Base-by-base conservation (phyloP, 1,139 yeast species). In the Meyerozyma carpophila region DNA sequence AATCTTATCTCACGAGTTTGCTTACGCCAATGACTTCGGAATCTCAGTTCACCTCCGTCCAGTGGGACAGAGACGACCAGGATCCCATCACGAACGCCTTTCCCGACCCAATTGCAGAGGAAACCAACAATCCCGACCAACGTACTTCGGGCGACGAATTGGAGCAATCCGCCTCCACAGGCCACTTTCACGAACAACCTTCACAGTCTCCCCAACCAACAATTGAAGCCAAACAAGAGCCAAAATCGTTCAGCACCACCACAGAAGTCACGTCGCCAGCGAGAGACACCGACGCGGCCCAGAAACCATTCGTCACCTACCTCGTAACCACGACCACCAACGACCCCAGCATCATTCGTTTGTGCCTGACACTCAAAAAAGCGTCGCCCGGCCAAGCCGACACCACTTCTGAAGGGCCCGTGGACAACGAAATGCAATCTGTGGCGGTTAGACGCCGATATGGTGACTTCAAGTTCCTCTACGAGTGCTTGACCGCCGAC, bases 281-380 rank as follows among this genome's bases (percentile, higher is more conserved):
- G 53, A 83, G 89, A 56, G 95, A 88, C 50, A 55, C 70, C 51
- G 82, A 81, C 51, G 88, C 87, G 41, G 85, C 88, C 2, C 87
- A 87, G 50, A 85, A 84, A 51, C 84, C 94, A 4, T 91, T 73
- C 62, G 88, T 90, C 8, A 81, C 95, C 4, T 93, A 89, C 58
- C 75, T 87, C 42, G 73, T 93, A 29, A 79, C 86, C 13, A 84
- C 96, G n/a, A 64, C 69, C 0, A 68, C 80, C 11, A 62, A 73
- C 52, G 71, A 75, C 48, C 76, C 79, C 0, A 65, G 68, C 8
- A 66, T 75, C 39, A 58, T 67, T 40, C 64, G 65, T 48, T 59
- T 70, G 32, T 54, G 64, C 27, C 26, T 18, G 36, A 27, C 29
- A 11, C 29, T 27, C 32, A 20, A 4, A 41, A 42, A 8, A 26